Base-by-base conservation (phyloP, 2,329 filamentous ascomycete genomes). In the Penicillium sp. region DNA sequence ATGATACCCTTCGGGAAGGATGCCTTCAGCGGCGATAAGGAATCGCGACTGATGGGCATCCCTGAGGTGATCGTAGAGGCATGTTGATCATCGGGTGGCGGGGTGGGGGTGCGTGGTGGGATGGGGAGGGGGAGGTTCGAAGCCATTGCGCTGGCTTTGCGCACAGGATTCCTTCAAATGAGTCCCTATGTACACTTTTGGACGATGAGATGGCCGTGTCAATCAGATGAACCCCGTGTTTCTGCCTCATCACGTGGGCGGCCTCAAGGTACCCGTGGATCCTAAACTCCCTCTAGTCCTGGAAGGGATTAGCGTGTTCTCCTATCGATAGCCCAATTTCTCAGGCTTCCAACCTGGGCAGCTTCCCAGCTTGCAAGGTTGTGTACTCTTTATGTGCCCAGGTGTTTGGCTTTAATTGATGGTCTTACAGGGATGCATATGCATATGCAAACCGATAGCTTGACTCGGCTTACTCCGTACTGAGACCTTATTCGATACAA, bases 81-180 rank as follows among this genome's bases (percentile, higher is more conserved):
- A 57, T 67, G 54, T 42, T 60, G 56, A 38, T 57, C 76, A 60
- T 83, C 80, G 65, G 81, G 79, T 59, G 85, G 85, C 61, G 85
- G 86, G 63, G 86, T 86, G 11, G 85, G 85, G 31, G 86, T 87
- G 62, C 83, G 79, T 52, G 86, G 85, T 56, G 83, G 84, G 40
- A 80, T 71, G 53, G 83, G 83, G 58, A 85, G 79, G 48, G 83
- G 81, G 59, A 84, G 77, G 61, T 77, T 77, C 54, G 83, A 80
- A 58, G 83, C 83, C 85, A 88, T 88, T 41, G 54, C 52, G 36
- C 21, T 45, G 52, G 41, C 44, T 54, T 48, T 50, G 38, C 53
- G 45, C 54, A 58, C 43, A 46, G 46, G 46, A 48, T 58, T 55
- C 48, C 53, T 36, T 39, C 31, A 45, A 45, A 39, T 54, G 34